Evolutionary conservation across 345 rosid genomes (phyloP), one percentile per base, ranked within the genome.

Genomic region (Excoecaria agallocha): DNA sequence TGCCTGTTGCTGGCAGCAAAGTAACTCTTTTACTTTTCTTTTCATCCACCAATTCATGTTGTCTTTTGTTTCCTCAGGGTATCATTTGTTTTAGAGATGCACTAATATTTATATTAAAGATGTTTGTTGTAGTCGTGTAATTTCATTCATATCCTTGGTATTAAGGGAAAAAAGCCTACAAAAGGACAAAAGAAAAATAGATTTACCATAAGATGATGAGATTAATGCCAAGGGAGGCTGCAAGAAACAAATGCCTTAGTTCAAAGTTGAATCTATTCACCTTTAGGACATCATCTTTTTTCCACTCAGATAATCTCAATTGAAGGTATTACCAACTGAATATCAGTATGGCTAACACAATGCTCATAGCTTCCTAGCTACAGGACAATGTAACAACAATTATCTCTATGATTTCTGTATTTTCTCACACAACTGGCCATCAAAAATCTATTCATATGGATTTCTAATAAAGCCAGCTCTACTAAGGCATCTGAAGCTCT

Each of bases 1-100:
- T 92, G 30, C 95, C 98, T n/a, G 97, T 92, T 79, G 97, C 98
- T 30, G 92, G 97, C 75, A 91, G 78, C 57, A 92, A 89, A 93
- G 98, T 90, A 73, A 48, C 24, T 0, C 50, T 57, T 70, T 39
- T 17, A 46, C 56, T 48, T 35, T 22, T 61, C 38, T 66, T 38
- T 57, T 77, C 56, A 25, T 45, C 67, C 30, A 30, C 30, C 30
- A 30, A 2, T 30, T 30, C 30, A 30, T 30, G 30, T 17, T 69
- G n/a, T 9, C 35, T 19, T 59, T 19, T 17, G 7, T 48, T 38
- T 70, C 50, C 56, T 55, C 20, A 19, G 9, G 3, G 8, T 20
- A 55, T 8, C 30, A 7, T n/a, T 17, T 68, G 17, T 46, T 75
- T 65, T 6, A 51, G 9, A 9, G 30, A 38, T 20, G 16, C 62